Conservation (phyloP, 2,329 filamentous ascomycete genomes). For the Colletotrichum spaethianum region DNA sequence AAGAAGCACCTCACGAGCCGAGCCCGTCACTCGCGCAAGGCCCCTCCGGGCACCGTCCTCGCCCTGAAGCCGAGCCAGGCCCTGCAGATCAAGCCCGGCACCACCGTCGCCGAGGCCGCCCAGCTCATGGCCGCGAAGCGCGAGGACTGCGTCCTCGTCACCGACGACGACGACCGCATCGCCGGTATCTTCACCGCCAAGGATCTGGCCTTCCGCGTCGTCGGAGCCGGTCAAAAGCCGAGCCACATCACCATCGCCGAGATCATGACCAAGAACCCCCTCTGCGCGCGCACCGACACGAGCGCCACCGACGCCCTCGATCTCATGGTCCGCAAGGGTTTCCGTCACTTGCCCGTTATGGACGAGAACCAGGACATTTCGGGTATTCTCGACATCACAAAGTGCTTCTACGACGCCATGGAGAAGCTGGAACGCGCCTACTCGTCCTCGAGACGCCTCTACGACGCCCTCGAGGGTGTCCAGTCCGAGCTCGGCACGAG, state of each 20-base stretch:
- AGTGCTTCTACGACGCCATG: conserved; percentile 99
- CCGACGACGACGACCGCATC: conserved; percentile 97
- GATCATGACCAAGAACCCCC: conserved; percentile 99
- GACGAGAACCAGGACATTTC: conserved; percentile 99
- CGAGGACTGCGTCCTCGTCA: conserved; percentile 97
- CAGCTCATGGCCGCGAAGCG: conserved; percentile 99
- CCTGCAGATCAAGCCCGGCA: conserved; percentile 96
- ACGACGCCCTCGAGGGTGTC: conserved; percentile 97
- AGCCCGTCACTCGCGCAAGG: conserved; percentile 89
- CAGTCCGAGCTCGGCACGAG: conserved; percentile 96
- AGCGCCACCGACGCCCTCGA: conserved; percentile 98
- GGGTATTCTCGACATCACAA: conserved; percentile 97
- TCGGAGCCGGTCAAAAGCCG: conserved; percentile 91
- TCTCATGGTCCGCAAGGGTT: conserved; percentile 98
- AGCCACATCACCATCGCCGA: conserved; percentile 93
- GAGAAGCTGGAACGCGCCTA: conserved; percentile 99
- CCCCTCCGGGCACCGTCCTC: conserved; percentile 94
- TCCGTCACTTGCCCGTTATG: conserved; percentile 98
- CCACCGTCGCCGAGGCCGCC: conserved; percentile 94
- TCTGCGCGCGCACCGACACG: conserved; percentile 97
- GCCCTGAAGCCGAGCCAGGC: conserved; percentile 95
- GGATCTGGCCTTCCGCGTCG: conserved; percentile 96
- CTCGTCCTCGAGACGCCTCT: conserved; percentile 96
- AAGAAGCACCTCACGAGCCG: conserved; percentile 88
- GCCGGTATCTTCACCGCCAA: conserved; percentile 99